These are phyloP conservation scores for Phaseolus coccineus DNA, from an alignment of 331 rosid species.

Conservation along the genomic window DNA sequence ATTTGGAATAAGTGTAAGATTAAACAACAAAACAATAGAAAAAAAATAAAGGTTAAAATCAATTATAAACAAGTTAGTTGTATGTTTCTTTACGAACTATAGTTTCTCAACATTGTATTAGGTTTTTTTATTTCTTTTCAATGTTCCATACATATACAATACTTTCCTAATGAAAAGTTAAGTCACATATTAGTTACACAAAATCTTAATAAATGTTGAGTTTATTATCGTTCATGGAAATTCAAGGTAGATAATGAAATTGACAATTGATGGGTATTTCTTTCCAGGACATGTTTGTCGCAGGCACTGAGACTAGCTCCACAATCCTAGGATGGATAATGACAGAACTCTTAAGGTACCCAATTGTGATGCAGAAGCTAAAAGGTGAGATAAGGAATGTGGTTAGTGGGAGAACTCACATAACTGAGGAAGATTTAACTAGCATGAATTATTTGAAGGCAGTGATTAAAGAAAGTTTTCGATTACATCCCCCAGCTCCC, in stretches of 20 bases:
- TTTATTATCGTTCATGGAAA: not conserved
- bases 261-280: not conserved
- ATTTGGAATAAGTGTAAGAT: too few species aligned
- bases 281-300: not conserved
- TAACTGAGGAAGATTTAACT: conserved; percentile 25
- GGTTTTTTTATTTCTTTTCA: too few species aligned
- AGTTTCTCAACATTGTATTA: too few species aligned
- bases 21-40: too few species aligned
- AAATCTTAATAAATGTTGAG: not conserved
- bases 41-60: too few species aligned
- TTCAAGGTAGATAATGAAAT: not conserved
- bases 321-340: conserved; percentile 28
- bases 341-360: not conserved
- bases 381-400: not conserved
- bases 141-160: too few species aligned
- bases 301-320: not conserved
- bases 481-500: conserved; percentile 26
- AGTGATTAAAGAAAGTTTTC: conserved; percentile 35
- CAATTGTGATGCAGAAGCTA: not conserved
- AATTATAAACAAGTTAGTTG: too few species aligned
- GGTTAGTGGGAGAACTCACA: not conserved
- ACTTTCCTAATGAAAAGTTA: not conserved
- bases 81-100: too few species aligned
- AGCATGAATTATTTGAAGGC: conserved; percentile 39
- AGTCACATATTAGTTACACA: not conserved